phyloP scores from a whole-genome alignment of 495 filamentous ascomycete species.

The Clavariopsis aquatica region DNA sequence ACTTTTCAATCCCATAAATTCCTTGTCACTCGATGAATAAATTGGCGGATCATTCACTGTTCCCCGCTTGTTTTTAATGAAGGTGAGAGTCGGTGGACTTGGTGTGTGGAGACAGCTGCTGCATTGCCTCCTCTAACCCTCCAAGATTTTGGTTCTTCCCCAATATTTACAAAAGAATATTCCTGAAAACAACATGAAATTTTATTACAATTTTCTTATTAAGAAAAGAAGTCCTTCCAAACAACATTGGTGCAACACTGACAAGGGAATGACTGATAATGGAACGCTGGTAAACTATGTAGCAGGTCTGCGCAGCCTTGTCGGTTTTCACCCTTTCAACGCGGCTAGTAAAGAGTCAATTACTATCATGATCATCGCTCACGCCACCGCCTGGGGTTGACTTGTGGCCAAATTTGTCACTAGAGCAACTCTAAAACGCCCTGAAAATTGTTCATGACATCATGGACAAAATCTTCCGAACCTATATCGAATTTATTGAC shows the following conservation, averaged over 20 bases:
- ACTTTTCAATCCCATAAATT: no score
- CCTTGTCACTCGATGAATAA: no score
- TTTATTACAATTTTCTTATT: conserved; percentile 44
- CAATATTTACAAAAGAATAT: conserved; percentile 39
- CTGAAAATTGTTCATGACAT: conserved; percentile 39
- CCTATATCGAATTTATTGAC: conserved; percentile 46
- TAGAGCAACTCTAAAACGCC: conserved; percentile 10
- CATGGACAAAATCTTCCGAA: conserved; percentile 43
- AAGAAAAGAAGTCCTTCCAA: conserved; percentile 47
- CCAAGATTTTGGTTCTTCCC: conserved; percentile 43
- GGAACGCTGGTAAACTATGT: conserved; percentile 44
- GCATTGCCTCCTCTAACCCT: background rate
- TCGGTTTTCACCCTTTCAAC: conserved; percentile 44
- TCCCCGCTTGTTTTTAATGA: no score
- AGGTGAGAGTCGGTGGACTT: no score
- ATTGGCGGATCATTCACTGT: no score
- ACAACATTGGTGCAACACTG: conserved; percentile 44
- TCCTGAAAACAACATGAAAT: conserved; percentile 35
- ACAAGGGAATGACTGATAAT: conserved; percentile 47
- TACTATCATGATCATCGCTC: conserved; percentile 46
- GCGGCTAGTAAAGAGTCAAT: conserved; percentile 48
- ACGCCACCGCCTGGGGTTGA: conserved; percentile 41
- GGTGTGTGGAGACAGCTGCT: no score
- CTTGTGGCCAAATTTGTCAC: conserved; percentile 20
- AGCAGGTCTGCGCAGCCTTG: conserved; percentile 36